Percentiles rank a stretch among this genome's conserved stretches.
phyloP scores from a whole-genome alignment of 1,284 basidiomycete genomes.

The Rhodotorula sp. region DNA sequence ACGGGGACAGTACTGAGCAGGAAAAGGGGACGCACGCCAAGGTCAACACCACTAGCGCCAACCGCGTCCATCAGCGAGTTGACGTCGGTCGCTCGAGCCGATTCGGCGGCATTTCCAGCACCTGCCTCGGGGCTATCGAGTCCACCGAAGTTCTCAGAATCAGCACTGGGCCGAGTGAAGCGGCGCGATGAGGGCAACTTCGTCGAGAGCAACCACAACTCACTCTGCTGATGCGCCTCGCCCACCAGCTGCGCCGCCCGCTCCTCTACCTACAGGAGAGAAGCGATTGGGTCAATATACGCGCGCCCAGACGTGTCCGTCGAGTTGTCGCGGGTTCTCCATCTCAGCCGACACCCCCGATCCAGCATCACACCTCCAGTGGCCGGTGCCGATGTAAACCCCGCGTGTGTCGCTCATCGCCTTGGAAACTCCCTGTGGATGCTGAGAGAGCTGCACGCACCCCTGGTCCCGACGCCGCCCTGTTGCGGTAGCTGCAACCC shows the following conservation, averaged over 20 bases:
- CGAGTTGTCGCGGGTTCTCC: too few relatives aligned
- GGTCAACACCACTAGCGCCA: constrained; percentile 45
- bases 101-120: background rate
- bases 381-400: background rate
- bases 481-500: background rate
- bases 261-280: background rate
- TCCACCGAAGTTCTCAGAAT: background rate
- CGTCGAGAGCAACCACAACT: background rate
- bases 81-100: constrained; percentile 40
- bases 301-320: too few relatives aligned
- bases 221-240: constrained; percentile 16
- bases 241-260: background rate
- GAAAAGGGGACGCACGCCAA: constrained; percentile 36
- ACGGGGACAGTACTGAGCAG: background rate
- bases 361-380: too few relatives aligned
- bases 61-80: constrained; percentile 46
- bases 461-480: background rate
- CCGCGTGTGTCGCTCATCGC: too few relatives aligned
- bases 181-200: background rate
- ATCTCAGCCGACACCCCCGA: too few relatives aligned
- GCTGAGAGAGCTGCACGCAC: background rate
- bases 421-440: background rate
- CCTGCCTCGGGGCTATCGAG: constrained; percentile 1
- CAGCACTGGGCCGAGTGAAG: background rate
- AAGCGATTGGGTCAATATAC: background rate